phyloP scores from a whole-genome alignment of 345 rosid species.

The Litchi chinensis region DNA sequence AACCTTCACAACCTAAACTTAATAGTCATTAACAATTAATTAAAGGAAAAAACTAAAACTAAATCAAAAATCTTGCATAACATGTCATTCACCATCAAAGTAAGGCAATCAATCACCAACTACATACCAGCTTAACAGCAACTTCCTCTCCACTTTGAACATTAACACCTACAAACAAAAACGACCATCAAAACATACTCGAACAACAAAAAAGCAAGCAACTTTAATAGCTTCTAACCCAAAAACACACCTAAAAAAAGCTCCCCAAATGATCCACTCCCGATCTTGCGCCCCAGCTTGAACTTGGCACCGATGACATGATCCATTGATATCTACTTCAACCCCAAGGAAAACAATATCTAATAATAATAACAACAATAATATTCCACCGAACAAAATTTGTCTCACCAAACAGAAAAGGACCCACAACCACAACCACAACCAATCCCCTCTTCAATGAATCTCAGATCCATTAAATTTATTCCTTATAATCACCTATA shows the following conservation, averaged over 20 bases:
- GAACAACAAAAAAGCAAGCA: constrained; percentile 4
- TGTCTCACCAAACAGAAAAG: constrained; percentile 25
- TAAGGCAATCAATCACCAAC: background rate
- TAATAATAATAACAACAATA: background rate
- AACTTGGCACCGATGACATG: constrained; percentile 77
- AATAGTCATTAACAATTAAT: background rate
- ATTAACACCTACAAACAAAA: constrained; percentile 58
- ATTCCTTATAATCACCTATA: background rate
- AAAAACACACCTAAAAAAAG: constrained; percentile 66
- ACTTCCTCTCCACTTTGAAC: constrained; percentile 88
- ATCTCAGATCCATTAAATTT: constrained; percentile 34
- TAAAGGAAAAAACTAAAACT: background rate
- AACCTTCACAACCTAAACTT: background rate
- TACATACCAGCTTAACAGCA: constrained; percentile 82
- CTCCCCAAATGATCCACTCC: constrained; percentile 96
- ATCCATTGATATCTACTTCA: constrained; percentile 50
- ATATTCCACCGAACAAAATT: constrained; percentile 18
- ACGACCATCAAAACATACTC: constrained; percentile 7
- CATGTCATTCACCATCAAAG: constrained; percentile 1
- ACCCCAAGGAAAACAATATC: constrained; percentile 13
- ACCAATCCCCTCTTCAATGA: constrained; percentile 18
- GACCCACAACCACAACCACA: constrained; percentile 24
- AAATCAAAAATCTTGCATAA: background rate
- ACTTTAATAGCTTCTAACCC: background rate
- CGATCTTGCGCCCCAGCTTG: constrained; percentile 95